These are phyloP conservation scores for Coleophoma cylindrospora DNA, from an alignment of 2,329 filamentous ascomycete genomes.

Conservation along the genomic window DNA sequence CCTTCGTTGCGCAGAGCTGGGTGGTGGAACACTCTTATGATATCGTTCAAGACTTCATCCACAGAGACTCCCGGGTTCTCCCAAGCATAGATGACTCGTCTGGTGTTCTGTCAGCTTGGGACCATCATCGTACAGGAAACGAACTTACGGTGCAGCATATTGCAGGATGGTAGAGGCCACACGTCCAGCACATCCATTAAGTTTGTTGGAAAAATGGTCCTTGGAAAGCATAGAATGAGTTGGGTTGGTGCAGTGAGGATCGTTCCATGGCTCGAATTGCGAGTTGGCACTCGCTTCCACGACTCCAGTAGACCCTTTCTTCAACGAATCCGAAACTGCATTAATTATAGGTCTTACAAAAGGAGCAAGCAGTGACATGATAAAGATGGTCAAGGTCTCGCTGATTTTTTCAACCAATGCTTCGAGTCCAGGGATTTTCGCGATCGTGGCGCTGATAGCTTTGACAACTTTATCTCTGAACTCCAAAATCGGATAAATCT, in stretches of 20 bases:
- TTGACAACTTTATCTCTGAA: conserved; percentile 95
- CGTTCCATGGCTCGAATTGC: conserved; percentile 77
- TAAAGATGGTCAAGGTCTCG: conserved; percentile 86
- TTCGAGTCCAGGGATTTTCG: conserved; percentile 89
- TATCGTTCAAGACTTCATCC: conserved; percentile 77
- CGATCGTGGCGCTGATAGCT: conserved; percentile 76
- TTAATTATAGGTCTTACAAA: conserved; percentile 91
- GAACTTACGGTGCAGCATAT: conserved; percentile 77
- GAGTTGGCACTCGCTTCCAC: conserved; percentile 65
- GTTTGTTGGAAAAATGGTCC: conserved; percentile 76
- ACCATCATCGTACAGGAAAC: conserved; percentile 29
- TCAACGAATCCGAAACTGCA: conserved; percentile 76
- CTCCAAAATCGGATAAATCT: conserved; percentile 91
- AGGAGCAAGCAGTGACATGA: conserved; percentile 84
- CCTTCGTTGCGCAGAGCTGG: conserved; percentile 73
- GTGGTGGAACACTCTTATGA: conserved; percentile 83
- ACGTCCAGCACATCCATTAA: conserved; percentile 72
- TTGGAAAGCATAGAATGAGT: conserved; percentile 82
- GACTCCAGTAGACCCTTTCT: conserved; percentile 74
- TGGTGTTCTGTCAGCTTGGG: conserved; percentile 26
- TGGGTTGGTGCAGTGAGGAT: conserved; percentile 69
- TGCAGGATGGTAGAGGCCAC: conserved; percentile 73
- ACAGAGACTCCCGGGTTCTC: conserved; percentile 80
- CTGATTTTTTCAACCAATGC: conserved; percentile 88
- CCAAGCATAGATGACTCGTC: conserved; percentile 85